Base-by-base conservation (phyloP, 1,284 basidiomycete species). In the Tylopilus orsonianus region DNA sequence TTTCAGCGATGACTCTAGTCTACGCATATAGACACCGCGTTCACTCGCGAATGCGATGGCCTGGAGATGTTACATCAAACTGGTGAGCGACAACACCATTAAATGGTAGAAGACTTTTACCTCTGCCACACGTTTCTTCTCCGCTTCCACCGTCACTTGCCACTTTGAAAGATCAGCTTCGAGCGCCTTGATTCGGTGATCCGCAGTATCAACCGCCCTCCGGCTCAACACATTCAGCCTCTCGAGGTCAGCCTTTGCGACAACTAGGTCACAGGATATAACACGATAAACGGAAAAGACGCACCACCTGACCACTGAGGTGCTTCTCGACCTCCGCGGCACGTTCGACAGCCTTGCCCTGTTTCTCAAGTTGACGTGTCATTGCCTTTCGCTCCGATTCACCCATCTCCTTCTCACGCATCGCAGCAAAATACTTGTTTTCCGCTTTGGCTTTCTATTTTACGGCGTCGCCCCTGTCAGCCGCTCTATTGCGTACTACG, bases 381-480 rank as follows among this genome's bases (percentile, higher is more conserved):
- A 87, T 70, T 29, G 79, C 81, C 65, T 90, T 89, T 50, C 83
- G 79, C 66, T 97, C 92, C 2, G 74, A 75, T 30, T 93, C 89
- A 5, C 87, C 70, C 3, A 87, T 84, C 54, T 97, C 94, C 66
- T 92, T 94, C 49, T 88, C 84, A 27, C 92, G 84, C 87, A 96
- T 93, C 5, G 88, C 85, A 22, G 90, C 81, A 66, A 87, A 98
- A 69, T 86, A 98, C 70, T 94, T 97, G 75, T 94, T 97, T 60
- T 98, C 95, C 18, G 90, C 85, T 71, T 96, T 97, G 12, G 92
- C 90, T 85, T 83, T 89, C 82, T 88, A 60, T 38, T n/a, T 35
- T 19, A 22, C 4, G 4, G 14, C 23, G 10, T 26, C 8, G 4
- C 29, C 7, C 33, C 6, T 6, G 1, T 10, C 41, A 24, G 33